These are phyloP conservation scores for Carpinus fangiana DNA, from an alignment of 306 rosid genomes.

Conservation along the genomic window DNA sequence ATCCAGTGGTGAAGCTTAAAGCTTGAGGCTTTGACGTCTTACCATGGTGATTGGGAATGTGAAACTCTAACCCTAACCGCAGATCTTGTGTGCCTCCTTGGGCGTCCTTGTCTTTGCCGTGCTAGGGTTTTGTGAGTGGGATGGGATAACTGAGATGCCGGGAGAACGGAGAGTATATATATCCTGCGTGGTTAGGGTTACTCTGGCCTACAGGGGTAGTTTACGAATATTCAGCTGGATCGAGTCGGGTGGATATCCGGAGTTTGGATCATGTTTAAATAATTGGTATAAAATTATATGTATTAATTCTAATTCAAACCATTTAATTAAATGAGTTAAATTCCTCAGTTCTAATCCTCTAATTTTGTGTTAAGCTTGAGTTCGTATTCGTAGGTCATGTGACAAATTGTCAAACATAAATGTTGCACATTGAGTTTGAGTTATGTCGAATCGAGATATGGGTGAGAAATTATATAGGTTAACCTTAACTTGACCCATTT, in stretches of 20 bases:
- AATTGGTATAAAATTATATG: too few relatives aligned
- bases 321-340: too few relatives aligned
- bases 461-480: too few relatives aligned
- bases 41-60: neutral
- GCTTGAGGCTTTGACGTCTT: neutral
- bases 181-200: neutral
- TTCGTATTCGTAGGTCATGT: too few relatives aligned
- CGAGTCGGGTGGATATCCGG: neutral
- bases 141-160: too few relatives aligned
- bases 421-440: too few relatives aligned
- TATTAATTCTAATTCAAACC: too few relatives aligned
- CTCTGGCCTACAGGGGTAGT: neutral
- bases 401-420: too few relatives aligned
- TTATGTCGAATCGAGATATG: too few relatives aligned
- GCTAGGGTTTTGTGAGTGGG: neutral
- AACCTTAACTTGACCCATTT: too few relatives aligned
- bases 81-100: neutral
- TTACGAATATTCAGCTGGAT: neutral
- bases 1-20: neutral
- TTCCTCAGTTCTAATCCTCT: fast-evolving
- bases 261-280: too few relatives aligned
- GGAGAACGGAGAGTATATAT: neutral
- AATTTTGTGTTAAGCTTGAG: too few relatives aligned
- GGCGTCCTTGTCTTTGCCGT: neutral
- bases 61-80: neutral